These are phyloP conservation scores for Diaporthe eres DNA, from an alignment of 2,329 filamentous ascomycete genomes.

Conservation along the genomic window DNA sequence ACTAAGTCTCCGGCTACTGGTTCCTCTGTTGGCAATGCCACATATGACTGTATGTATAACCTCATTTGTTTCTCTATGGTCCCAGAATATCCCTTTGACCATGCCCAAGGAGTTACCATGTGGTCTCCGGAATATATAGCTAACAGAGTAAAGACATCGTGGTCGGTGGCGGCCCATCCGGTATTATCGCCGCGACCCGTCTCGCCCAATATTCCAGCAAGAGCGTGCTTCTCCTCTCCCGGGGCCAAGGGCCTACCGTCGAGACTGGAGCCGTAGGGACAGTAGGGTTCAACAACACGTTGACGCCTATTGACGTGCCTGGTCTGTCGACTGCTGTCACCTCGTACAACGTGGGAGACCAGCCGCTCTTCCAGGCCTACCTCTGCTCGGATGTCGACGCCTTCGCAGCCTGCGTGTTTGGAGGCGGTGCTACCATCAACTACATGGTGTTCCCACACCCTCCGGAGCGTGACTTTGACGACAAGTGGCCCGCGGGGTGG, in stretches of 20 bases:
- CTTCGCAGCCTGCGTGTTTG: constrained; percentile 17
- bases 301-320: constrained; percentile 19
- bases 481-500: constrained; percentile 50
- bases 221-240: constrained; percentile 24
- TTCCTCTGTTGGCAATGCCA: constrained; percentile 13
- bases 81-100: background rate
- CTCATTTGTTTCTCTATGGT: background rate
- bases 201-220: constrained; percentile 26
- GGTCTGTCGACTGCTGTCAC: constrained; percentile 24
- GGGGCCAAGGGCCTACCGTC: constrained; percentile 6
- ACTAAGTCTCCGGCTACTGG: background rate
- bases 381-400: constrained; percentile 27
- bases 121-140: background rate
- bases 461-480: constrained; percentile 45
- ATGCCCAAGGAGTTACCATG: rapidly evolving
- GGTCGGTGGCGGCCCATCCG: constrained; percentile 11
- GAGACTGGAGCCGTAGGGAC: background rate
- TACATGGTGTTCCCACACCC: constrained; percentile 23
- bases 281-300: constrained; percentile 1
- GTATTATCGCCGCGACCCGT: constrained; percentile 17
- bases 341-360: constrained; percentile 43
- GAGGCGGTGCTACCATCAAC: constrained; percentile 16
- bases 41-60: constrained; percentile 14
- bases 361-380: constrained; percentile 32
- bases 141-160: constrained; percentile 7